phyloP scores from a whole-genome alignment of 495 filamentous ascomycete species.

The Aspergillus steynii region DNA sequence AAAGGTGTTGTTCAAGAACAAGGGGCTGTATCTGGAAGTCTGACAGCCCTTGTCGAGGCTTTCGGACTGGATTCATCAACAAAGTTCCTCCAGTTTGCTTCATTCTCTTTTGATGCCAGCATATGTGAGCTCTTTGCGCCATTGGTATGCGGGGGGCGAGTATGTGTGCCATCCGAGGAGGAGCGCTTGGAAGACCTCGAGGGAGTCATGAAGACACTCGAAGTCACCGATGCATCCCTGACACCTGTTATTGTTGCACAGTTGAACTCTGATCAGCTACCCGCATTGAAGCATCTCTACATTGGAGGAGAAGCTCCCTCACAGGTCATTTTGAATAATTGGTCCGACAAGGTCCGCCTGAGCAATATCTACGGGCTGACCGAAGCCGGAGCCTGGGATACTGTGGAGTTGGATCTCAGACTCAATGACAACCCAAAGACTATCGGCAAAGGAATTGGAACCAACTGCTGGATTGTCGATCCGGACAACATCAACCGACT shows the following conservation, averaged over 20 bases:
- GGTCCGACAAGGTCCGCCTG: constrained; percentile 42
- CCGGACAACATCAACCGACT: neutral
- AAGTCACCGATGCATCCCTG: constrained; percentile 31
- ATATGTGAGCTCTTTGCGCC: constrained; percentile 52
- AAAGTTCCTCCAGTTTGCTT: constrained; percentile 47
- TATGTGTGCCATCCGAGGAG: constrained; percentile 55
- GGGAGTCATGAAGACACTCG: constrained; percentile 25
- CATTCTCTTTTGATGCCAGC: constrained; percentile 52
- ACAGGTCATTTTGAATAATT: constrained; percentile 34
- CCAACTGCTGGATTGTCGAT: constrained; percentile 7
- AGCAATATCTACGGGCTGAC: constrained; percentile 54
- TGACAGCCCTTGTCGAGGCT: neutral
- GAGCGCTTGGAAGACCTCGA: constrained; percentile 33
- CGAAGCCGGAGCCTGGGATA: constrained; percentile 26
- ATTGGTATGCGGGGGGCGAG: constrained; percentile 44
- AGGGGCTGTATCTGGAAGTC: neutral
- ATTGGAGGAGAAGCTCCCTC: constrained; percentile 42
- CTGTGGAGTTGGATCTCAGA: constrained; percentile 11
- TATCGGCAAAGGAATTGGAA: constrained; percentile 10
- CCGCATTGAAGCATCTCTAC: constrained; percentile 26
- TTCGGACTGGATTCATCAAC: neutral
- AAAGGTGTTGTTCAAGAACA: constrained; percentile 44
- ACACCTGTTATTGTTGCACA: constrained; percentile 36
- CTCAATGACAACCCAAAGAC: constrained; percentile 6
- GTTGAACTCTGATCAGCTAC: constrained; percentile 28